A percentile compares a stretch with the other conserved stretches of the same genome.
phyloP scores from a whole-genome alignment of 73 alveolate genomes.

The Paramecium tetraurelia region DNA sequence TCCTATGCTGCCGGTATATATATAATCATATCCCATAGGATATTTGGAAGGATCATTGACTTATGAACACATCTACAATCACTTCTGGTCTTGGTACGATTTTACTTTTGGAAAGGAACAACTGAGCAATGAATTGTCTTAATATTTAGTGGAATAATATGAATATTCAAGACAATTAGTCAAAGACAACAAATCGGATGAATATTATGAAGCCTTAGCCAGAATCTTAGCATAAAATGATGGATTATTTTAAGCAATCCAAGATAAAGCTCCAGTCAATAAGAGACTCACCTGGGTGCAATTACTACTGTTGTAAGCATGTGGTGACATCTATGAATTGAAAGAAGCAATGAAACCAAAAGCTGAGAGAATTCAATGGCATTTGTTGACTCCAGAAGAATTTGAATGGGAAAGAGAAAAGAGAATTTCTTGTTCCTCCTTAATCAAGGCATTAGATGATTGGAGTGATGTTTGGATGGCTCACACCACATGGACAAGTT shows the following conservation, averaged over 20 bases:
- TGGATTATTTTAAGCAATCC: neutral
- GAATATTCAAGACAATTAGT: neutral
- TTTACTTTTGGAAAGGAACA: constrained; percentile 19
- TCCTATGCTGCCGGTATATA: constrained; percentile 30
- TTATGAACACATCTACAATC: constrained; percentile 68
- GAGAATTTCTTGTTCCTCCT: constrained; percentile 68
- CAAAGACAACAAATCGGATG: neutral
- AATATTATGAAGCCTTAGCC: constrained; percentile 25
- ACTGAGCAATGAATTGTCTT: neutral
- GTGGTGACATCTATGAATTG: constrained; percentile 38
- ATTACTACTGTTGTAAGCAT: neutral
- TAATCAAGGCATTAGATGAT: constrained; percentile 70
- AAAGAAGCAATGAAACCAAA: constrained; percentile 11
- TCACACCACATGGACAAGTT: constrained; percentile 78
- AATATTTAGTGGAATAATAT: neutral
- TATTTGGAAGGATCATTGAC: constrained; percentile 74
- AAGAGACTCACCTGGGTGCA: neutral
- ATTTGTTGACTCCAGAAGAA: constrained; percentile 63
- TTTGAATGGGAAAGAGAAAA: constrained; percentile 63
- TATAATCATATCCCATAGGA: neutral
- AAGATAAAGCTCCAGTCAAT: constrained; percentile 4
- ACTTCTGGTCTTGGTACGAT: constrained; percentile 53
- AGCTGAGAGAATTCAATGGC: constrained; percentile 19
- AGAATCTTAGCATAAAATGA: constrained; percentile 46
- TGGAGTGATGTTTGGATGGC: constrained; percentile 75